These are phyloP conservation scores for Cicer chorassanicum DNA, from an alignment of 306 rosid species.

Conservation along the genomic window DNA sequence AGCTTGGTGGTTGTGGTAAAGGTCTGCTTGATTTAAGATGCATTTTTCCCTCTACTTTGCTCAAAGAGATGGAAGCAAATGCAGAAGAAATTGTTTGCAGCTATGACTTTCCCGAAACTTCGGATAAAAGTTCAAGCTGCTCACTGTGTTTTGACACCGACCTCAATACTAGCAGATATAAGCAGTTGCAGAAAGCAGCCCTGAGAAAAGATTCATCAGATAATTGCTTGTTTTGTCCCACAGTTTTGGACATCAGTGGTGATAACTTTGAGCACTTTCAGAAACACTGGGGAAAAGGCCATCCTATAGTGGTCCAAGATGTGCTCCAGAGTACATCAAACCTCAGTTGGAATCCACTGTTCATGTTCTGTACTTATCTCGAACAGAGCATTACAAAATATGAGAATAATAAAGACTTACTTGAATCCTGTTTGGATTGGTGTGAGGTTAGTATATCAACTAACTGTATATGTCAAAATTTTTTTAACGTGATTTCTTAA, in stretches of 20 bases:
- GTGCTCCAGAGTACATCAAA: slow-evolving; percentile 62
- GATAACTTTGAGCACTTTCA: slow-evolving; percentile 93
- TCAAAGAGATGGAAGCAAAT: slow-evolving; percentile 76
- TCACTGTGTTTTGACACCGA: slow-evolving; percentile 70
- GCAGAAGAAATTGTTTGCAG: slow-evolving; percentile 98
- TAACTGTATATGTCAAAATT: slow-evolving; percentile 21
- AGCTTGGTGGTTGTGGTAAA: slow-evolving; percentile 74
- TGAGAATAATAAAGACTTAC: slow-evolving; percentile 62
- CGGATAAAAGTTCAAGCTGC: slow-evolving; percentile 75
- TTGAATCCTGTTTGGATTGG: slow-evolving; percentile 89
- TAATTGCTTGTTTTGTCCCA: slow-evolving; percentile 77
- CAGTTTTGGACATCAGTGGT: slow-evolving; percentile 59
- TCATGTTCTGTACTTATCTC: slow-evolving; percentile 87
- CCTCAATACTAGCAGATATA: slow-evolving; percentile 53
- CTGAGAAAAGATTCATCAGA: slow-evolving; percentile 76
- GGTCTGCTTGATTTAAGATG: slow-evolving; percentile 76
- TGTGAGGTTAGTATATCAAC: slow-evolving; percentile 78
- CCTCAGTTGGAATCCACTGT: slow-evolving; percentile 85
- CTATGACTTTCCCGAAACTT: slow-evolving; percentile 87
- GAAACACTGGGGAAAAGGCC: slow-evolving; percentile 96
- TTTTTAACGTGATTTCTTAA: slow-evolving; percentile 24
- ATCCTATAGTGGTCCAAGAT: slow-evolving; percentile 82
- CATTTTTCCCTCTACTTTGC: slow-evolving; percentile 70
- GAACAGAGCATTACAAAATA: slow-evolving; percentile 79
- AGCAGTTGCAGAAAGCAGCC: slow-evolving; percentile 78